Percentiles rank a stretch among this genome's conserved stretches.
Evolutionary conservation across 2,329 filamentous ascomycete species (phyloP).

Genomic region (Claviceps pazoutovae): DNA sequence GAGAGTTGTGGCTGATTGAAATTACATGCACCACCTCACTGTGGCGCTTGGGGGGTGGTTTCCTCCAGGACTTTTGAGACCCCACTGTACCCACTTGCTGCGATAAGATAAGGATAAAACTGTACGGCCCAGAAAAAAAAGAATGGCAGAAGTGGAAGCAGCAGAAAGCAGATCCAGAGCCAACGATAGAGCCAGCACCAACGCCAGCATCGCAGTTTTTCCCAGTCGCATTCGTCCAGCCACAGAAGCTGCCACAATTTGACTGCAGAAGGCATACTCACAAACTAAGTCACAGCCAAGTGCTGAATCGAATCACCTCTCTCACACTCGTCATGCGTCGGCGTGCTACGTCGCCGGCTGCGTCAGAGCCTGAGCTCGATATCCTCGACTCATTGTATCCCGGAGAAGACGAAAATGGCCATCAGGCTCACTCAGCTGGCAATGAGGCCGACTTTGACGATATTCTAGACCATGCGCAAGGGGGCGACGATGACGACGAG

Average conservation of each 20-base stretch:
- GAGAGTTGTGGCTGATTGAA: too few relatives aligned
- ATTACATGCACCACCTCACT: too few relatives aligned
- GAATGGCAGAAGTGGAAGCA: conserved; percentile 3
- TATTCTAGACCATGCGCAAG: conserved; percentile 39
- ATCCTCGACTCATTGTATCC: conserved; percentile 69
- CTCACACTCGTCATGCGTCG: conserved; percentile 42
- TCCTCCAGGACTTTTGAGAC: too few relatives aligned
- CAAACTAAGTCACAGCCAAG: too few relatives aligned
- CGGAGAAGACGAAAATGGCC: conserved; percentile 38
- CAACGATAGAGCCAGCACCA: too few relatives aligned
- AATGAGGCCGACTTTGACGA: conserved; percentile 44
- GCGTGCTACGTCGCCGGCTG: conserved; percentile 64
- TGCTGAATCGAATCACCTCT: neutral
- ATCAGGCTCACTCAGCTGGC: conserved; percentile 20
- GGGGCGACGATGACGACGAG: conserved; percentile 54
- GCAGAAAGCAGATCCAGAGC: neutral
- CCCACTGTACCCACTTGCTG: conserved; percentile 15
- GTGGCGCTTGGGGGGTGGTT: too few relatives aligned
- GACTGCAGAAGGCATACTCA: too few relatives aligned
- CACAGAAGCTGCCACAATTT: too few relatives aligned
- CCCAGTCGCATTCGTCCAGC: too few relatives aligned
- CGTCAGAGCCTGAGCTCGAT: conserved; percentile 83
- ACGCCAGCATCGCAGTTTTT: too few relatives aligned
- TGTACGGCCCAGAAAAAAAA: conserved; percentile 11
- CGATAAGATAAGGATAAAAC: conserved; percentile 25